These are phyloP conservation scores for Pseudovirgaria hyperparasitica DNA, from an alignment of 2,329 filamentous ascomycete genomes.

Conservation along the genomic window DNA sequence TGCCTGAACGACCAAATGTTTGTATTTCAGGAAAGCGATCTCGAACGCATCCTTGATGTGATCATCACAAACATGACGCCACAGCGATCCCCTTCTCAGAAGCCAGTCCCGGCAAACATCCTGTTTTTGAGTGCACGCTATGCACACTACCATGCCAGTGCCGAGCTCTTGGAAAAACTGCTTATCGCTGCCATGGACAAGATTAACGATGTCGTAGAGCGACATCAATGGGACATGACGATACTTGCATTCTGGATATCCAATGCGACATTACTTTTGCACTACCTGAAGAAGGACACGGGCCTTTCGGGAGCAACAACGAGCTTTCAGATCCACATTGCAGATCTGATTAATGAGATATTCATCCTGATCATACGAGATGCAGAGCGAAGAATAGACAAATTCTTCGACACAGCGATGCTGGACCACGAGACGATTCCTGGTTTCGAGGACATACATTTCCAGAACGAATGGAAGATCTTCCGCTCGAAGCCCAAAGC, in stretches of 20 bases:
- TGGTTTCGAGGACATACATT: conserved; percentile 90
- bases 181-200: conserved; percentile 83
- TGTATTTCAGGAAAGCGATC: conserved; percentile 90
- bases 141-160: conserved; percentile 88
- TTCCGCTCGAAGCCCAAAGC: conserved; percentile 85
- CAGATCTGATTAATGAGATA: conserved; percentile 93
- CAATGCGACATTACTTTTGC: conserved; percentile 85
- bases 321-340: conserved; percentile 84
- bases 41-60: conserved; percentile 84
- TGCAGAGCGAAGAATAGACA: conserved; percentile 90
- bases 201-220: conserved; percentile 94
- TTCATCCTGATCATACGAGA: conserved; percentile 96
- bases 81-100: conserved; percentile 89
- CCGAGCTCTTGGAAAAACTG: conserved; percentile 68
- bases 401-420: conserved; percentile 86
- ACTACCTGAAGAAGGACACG: conserved; percentile 90
- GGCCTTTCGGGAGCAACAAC: conserved; percentile 69
- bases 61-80: conserved; percentile 98
- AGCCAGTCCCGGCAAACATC: conserved; percentile 93
- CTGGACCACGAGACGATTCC: conserved; percentile 97
- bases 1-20: conserved; percentile 99
- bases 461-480: conserved; percentile 97
- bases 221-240: conserved; percentile 98
- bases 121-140: conserved; percentile 92
- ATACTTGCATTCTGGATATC: conserved; percentile 98